Percentiles rank a stretch among this genome's conserved stretches.
Evolutionary conservation across 2,329 filamentous ascomycete species (phyloP).

Genomic region (Cladobotryum mycophilum): DNA sequence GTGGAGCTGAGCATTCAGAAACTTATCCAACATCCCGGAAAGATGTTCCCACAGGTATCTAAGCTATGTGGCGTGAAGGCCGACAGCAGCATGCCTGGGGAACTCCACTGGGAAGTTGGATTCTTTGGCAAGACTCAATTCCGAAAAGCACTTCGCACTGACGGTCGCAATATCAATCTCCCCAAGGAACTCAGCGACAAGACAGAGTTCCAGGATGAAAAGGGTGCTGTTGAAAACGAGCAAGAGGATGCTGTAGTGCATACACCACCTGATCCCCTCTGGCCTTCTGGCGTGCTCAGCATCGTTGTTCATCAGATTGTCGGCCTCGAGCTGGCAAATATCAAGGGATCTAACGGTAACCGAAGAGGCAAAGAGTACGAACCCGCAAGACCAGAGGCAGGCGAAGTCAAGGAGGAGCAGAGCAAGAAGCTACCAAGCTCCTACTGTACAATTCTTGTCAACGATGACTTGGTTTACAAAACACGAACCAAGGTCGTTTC

Average conservation of each 20-base stretch:
- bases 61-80: slow-evolving; percentile 77
- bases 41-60: slow-evolving; percentile 86
- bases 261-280: slow-evolving; percentile 91
- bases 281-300: slow-evolving; percentile 85
- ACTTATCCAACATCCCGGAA: slow-evolving; percentile 84
- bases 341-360: slow-evolving; percentile 77
- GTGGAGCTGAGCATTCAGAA: slow-evolving; percentile 91
- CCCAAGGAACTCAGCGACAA: slow-evolving; percentile 68
- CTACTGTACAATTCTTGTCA: slow-evolving; percentile 88
- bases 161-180: slow-evolving; percentile 75
- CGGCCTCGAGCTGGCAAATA: slow-evolving; percentile 84
- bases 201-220: slow-evolving; percentile 75
- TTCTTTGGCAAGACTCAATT: slow-evolving; percentile 91
- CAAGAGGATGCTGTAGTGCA: slow-evolving; percentile 80
- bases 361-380: slow-evolving; percentile 82
- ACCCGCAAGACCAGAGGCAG: slow-evolving; percentile 72
- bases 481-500: slow-evolving; percentile 92
- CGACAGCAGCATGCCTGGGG: slow-evolving; percentile 82
- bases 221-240: slow-evolving; percentile 62
- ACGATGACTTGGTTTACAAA: slow-evolving; percentile 85
- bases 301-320: slow-evolving; percentile 91
- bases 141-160: slow-evolving; percentile 74
- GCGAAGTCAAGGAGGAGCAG: slow-evolving; percentile 81
- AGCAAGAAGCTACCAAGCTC: slow-evolving; percentile 75
- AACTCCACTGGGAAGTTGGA: slow-evolving; percentile 93